Evolutionary conservation across 169 alveolate species (phyloP).

Genomic region (Plasmodium berghei): DNA sequence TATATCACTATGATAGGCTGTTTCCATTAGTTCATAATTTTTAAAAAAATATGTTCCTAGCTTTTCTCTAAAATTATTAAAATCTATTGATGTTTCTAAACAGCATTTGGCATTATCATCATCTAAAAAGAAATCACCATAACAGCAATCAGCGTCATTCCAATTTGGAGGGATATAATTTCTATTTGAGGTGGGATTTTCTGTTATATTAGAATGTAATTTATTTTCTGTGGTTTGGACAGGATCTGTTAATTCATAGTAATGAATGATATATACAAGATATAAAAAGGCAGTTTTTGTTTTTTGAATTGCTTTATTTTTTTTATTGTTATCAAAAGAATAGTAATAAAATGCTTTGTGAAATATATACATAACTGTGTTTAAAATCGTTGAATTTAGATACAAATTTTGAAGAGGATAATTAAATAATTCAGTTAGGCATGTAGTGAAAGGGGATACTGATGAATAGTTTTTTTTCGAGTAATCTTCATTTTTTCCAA

Average conservation of each 20-base stretch:
- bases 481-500: background rate
- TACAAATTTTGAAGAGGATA: slow-evolving; percentile 57
- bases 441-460: slow-evolving; percentile 37
- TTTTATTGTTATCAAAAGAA: slow-evolving; percentile 25
- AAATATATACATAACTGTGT: slow-evolving; percentile 50
- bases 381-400: slow-evolving; percentile 45
- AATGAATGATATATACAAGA: slow-evolving; percentile 42
- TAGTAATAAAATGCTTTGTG: slow-evolving; percentile 46
- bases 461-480: slow-evolving; percentile 23
- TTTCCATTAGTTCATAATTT: slow-evolving; percentile 37
- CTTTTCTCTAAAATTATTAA: background rate
- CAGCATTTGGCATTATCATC: background rate
- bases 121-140: background rate
- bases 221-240: background rate
- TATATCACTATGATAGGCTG: slow-evolving; percentile 62
- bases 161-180: too few species aligned
- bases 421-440: slow-evolving; percentile 57
- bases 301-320: slow-evolving; percentile 26
- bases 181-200: background rate
- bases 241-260: slow-evolving; percentile 25
- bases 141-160: background rate
- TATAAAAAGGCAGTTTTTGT: slow-evolving; percentile 40
- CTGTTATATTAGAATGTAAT: background rate
- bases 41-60: slow-evolving; percentile 1
- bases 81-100: background rate